Evolutionary conservation across 257 asterid species (phyloP).

Genomic region (Solanum chilense): DNA sequence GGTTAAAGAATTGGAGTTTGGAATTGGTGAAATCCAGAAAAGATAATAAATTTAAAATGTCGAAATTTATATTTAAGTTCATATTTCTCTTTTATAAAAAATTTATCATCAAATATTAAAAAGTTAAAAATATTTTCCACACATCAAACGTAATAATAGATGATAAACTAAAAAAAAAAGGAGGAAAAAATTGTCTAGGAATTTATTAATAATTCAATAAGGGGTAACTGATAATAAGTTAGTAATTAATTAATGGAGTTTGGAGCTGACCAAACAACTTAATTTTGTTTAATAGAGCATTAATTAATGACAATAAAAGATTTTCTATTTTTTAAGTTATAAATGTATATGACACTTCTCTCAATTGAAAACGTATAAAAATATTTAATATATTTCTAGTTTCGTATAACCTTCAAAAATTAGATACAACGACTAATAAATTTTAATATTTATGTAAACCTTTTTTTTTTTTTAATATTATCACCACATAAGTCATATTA

Average conservation of each 20-base stretch:
- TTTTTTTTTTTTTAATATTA: not conserved
- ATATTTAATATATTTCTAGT: not conserved
- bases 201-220: conserved; percentile 6
- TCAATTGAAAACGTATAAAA: not conserved
- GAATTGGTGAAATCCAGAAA: not conserved
- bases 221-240: not conserved
- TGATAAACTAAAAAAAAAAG: not conserved
- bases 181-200: not conserved
- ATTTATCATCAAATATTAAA: not conserved
- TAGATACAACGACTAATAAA: not conserved
- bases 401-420: not conserved
- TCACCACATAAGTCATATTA: not conserved
- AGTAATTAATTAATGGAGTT: not conserved
- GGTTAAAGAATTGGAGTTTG: too few relatives aligned
- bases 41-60: not conserved
- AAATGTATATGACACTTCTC: not conserved
- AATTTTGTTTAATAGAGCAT: not conserved
- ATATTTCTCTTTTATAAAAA: not conserved
- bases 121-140: not conserved
- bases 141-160: not conserved
- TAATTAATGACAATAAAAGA: not conserved
- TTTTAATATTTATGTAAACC: not conserved
- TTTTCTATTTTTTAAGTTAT: not conserved
- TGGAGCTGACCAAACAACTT: conserved; percentile 9
- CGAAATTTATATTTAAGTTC: not conserved